Evolutionary conservation across 23 red algal species (phyloP), one percentile per base, ranked within the genome.

Genomic region (Agarophyton chilense): DNA sequence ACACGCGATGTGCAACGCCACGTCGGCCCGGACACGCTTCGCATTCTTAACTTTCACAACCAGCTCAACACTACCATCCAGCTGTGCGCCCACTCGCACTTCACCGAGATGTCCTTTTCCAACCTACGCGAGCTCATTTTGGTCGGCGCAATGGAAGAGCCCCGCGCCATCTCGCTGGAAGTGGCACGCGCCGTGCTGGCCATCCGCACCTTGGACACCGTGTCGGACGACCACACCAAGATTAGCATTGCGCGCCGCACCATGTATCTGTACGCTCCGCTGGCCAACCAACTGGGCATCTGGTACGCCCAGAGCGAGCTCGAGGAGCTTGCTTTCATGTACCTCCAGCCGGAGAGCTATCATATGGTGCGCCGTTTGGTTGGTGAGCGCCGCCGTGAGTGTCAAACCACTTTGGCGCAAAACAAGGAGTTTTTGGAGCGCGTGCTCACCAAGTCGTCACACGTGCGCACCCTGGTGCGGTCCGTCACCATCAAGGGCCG

Each of bases 221-320:
- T 82, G 10, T 47, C 40, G n/a, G 41, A 63, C 21, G 65, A 65
- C 28, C 31, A 66, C 38, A 29, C 50, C 40, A 64, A 60, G 22
- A 67, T 47, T 26, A 67, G 38, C 34, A 56, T 94, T 63, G 95
- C 95, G 47, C 52, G 65, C 22, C 43, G 76, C 13, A 61, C 67
- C 2, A 82, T 98, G 86, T 43, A 87, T 26, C 50, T 98, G 32
- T 84, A 89, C 56, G 91, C 95, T 35, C 95, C 95, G 54, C 60
- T 94, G 26, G 95, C 95, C 0, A 90, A 94, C 62, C 84, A 89
- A 56, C 55, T 98, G 36, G 95, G 95, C 63, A 94, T 98, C 1
- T 98, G 79, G 82, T 82, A 57, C 54, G 76, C 94, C 7, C 95
- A 98, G 63, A 62, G 78, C 24, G 95, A 98, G 86, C 74, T 98